These are phyloP conservation scores for Aspergillus luchuensis DNA, from an alignment of 2,329 filamentous ascomycete species.

Conservation along the genomic window DNA sequence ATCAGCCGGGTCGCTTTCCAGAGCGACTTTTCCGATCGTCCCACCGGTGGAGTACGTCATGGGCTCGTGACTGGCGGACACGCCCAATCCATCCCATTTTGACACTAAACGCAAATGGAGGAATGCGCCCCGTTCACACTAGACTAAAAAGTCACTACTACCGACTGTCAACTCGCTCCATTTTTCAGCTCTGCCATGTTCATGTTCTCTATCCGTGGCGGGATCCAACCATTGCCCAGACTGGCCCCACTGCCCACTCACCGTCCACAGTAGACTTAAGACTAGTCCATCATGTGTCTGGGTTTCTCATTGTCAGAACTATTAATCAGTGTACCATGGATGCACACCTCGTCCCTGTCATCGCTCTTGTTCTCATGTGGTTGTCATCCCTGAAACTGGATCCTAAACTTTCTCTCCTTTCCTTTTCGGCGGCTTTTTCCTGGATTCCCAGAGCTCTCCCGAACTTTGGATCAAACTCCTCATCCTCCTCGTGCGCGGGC, in stretches of 20 bases:
- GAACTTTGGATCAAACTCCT: conserved; percentile 13
- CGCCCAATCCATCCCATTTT: conserved; percentile 15
- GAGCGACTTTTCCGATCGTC: conserved; percentile 22
- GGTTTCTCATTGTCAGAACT: conserved; percentile 1
- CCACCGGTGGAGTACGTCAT: conserved; percentile 16
- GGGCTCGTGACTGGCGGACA: conserved; percentile 9
- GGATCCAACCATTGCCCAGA: conserved; percentile 6
- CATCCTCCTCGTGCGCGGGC: conserved; percentile 15
- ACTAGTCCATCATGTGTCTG: conserved; percentile 6
- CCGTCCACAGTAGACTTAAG: background rate
- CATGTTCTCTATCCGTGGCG: conserved; percentile 1
- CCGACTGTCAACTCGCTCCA: conserved; percentile 2
- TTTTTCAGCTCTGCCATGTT: conserved; percentile 9
- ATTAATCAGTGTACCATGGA: conserved; percentile 12
- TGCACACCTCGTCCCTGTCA: conserved; percentile 16
- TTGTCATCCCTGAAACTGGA: conserved; percentile 18
- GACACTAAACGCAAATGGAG: conserved; percentile 2
- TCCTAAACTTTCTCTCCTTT: conserved; percentile 9
- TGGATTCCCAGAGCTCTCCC: conserved; percentile 8
- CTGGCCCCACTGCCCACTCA: background rate
- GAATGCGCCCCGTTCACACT: conserved; percentile 6
- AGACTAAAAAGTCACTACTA: conserved; percentile 8
- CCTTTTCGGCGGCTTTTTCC: too few relatives aligned
- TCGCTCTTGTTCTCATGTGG: conserved; percentile 16
- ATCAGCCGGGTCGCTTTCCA: conserved; percentile 16